Base-by-base conservation (phyloP, 2,329 filamentous ascomycete species). In the Westerdykella aurantiaca region DNA sequence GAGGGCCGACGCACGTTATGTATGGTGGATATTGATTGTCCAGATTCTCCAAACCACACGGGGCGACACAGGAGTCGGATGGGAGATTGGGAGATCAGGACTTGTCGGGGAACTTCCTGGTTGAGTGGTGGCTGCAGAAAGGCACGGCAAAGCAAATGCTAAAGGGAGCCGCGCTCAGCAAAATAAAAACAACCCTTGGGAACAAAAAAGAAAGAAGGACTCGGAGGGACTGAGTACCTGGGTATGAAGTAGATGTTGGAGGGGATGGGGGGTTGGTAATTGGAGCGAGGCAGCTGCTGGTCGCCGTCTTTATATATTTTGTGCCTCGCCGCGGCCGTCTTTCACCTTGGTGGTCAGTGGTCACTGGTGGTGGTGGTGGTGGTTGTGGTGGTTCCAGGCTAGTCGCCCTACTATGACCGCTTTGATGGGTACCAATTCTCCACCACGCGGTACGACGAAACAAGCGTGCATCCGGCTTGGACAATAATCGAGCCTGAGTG, bases 101-200 rank as follows among this genome's bases (percentile, higher is more conserved):
- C 25, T 9, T 29, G 25, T 10, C 11, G 7, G 9, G 25, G 25
- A 21, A 12, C 25, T 29, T 29, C 25, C 25, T 47, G 51, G 46
- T 47, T 57, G 56, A 57, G 53, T 54, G 49, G 63, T 61, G 63
- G 62, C 57, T 58, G 54, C 50, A 43, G 51, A 66, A 65, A 64
- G 64, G 61, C 61, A 35, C 3, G 13, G 17, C 3, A 16, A 35
- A 13, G 17, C 18, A 21, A 21, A 21, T 6, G 18, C 18, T n/a
- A 35, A 3, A 65, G 65, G 50, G 43, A 58, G 43, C 37, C 49
- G 51, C 49, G 53, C 49, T 49, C 45, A 49, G 50, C 14, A 52
- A 21, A 6, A 3, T 4, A 21, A 21, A 21, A 21, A 21, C 3
- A 6, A 50, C 43, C n/a, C n/a, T n/a, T n/a, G n/a, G n/a, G n/a